Evolutionary conservation across 2,329 filamentous ascomycete genomes (phyloP).

Genomic region (Cladosporium sphaerospermum): DNA sequence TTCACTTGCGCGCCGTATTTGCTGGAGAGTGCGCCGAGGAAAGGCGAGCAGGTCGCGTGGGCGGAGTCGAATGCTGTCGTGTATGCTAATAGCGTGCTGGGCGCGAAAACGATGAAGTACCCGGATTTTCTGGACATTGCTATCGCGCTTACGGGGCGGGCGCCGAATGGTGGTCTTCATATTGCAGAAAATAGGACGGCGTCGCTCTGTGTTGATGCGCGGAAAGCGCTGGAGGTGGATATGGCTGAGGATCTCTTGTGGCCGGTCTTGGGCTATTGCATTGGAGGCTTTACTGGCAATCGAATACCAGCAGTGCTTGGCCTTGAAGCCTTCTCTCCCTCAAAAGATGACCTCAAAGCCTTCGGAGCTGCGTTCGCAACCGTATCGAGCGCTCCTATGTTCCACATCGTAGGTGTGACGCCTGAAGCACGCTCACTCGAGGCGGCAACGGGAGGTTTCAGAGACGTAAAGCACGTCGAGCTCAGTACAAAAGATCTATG

Average conservation of each 20-base stretch:
- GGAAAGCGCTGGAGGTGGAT: not conserved
- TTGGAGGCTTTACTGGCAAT: conserved; percentile 28
- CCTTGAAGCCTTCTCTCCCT: conserved; percentile 24
- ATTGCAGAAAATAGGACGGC: conserved; percentile 19
- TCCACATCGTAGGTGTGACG: conserved; percentile 38
- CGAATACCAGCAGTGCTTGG: conserved; percentile 34
- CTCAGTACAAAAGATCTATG: not conserved
- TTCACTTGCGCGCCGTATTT: conserved; percentile 44
- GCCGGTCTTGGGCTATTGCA: conserved; percentile 35
- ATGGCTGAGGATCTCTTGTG: conserved; percentile 33
- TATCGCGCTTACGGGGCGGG: conserved; percentile 39
- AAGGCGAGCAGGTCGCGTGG: conserved; percentile 40
- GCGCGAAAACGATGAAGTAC: conserved; percentile 41
- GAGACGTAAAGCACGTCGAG: not conserved
- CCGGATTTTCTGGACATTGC: conserved; percentile 42
- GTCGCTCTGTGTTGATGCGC: conserved; percentile 10
- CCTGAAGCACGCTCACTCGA: conserved; percentile 29
- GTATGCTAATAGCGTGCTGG: conserved; percentile 42
- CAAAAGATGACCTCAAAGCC: conserved; percentile 35
- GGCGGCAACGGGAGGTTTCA: conserved; percentile 9
- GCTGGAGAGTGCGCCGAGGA: conserved; percentile 30
- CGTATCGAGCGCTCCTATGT: conserved; percentile 38
- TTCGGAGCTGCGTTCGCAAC: conserved; percentile 43
- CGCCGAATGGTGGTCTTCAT: conserved; percentile 28
- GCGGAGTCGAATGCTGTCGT: conserved; percentile 44